Evolutionary conservation across 1,284 basidiomycete genomes (phyloP).

Genomic region (Boletus smithii): DNA sequence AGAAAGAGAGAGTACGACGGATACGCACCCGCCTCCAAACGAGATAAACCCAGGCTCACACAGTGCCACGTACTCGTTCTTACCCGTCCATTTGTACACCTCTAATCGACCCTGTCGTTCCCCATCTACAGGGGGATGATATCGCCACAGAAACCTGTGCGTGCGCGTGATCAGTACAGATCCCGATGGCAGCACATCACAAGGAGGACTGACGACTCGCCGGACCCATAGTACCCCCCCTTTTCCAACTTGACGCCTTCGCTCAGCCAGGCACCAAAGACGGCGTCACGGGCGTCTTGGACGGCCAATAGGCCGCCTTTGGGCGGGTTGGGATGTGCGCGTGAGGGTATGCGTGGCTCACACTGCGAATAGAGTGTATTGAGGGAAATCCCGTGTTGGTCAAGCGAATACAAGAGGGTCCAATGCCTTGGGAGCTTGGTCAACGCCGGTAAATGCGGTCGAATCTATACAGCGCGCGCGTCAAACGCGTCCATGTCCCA

Average conservation of each 20-base stretch:
- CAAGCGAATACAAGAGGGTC: slow-evolving; percentile 88
- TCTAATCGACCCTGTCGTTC: slow-evolving; percentile 40
- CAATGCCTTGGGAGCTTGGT: slow-evolving; percentile 77
- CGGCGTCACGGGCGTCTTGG: slow-evolving; percentile 54
- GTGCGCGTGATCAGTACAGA: background rate
- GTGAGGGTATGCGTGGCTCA: slow-evolving; percentile 36
- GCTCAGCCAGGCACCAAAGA: slow-evolving; percentile 82
- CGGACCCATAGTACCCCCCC: slow-evolving; percentile 74
- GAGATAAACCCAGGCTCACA: slow-evolving; percentile 80
- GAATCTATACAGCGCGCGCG: no score
- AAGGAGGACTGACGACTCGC: slow-evolving; percentile 67
- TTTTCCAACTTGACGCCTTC: slow-evolving; percentile 64
- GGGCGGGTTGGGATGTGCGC: slow-evolving; percentile 22
- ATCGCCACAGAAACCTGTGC: slow-evolving; percentile 75
- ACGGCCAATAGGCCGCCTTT: slow-evolving; percentile 55
- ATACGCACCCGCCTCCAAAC: slow-evolving; percentile 83
- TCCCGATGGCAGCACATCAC: slow-evolving; percentile 12
- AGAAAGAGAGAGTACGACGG: background rate
- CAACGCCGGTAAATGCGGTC: slow-evolving; percentile 74
- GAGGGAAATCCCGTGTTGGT: slow-evolving; percentile 93
- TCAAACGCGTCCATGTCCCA: no score
- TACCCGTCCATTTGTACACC: slow-evolving; percentile 85
- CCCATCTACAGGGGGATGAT: slow-evolving; percentile 15
- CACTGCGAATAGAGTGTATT: slow-evolving; percentile 80
- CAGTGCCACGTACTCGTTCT: slow-evolving; percentile 87